Percentiles rank a stretch among this genome's conserved stretches.
Conservation (phyloP, 2,329 filamentous ascomycete genomes). For the Canariomyces notabilis region DNA sequence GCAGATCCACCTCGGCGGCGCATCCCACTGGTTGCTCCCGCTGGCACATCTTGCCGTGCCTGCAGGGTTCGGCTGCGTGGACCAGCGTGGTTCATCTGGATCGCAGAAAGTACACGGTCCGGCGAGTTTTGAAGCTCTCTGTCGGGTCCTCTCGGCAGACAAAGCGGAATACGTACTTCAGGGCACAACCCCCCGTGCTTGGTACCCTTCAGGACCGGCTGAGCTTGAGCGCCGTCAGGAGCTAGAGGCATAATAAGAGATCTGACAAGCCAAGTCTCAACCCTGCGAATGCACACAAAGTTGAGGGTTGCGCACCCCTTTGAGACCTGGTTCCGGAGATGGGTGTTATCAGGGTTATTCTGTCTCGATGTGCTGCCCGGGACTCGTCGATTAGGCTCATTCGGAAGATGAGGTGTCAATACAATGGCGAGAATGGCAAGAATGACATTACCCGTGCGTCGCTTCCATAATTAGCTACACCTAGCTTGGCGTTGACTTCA, state of each 20-base stretch:
- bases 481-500: neutral
- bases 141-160: conserved; percentile 10
- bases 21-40: conserved; percentile 22
- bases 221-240: neutral
- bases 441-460: conserved; percentile 9
- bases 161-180: no score
- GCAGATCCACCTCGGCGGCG: conserved; percentile 17
- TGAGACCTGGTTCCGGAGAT: neutral
- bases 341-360: neutral
- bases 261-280: conserved; percentile 7
- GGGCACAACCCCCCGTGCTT: no score
- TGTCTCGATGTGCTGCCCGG: neutral
- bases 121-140: conserved; percentile 8
- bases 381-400: neutral
- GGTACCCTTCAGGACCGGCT: no score
- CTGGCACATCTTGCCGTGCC: conserved; percentile 17
- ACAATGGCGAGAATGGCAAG: neutral
- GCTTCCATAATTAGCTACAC: conserved; percentile 8
- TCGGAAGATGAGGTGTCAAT: neutral
- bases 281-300: neutral
- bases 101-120: conserved; percentile 6
- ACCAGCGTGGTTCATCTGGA: conserved; percentile 16
- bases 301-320: neutral
- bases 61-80: conserved; percentile 16
- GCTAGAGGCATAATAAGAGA: neutral